These are phyloP conservation scores for Otatea glauca DNA, from an alignment of 176 grass and related monocot species.

Conservation along the genomic window DNA sequence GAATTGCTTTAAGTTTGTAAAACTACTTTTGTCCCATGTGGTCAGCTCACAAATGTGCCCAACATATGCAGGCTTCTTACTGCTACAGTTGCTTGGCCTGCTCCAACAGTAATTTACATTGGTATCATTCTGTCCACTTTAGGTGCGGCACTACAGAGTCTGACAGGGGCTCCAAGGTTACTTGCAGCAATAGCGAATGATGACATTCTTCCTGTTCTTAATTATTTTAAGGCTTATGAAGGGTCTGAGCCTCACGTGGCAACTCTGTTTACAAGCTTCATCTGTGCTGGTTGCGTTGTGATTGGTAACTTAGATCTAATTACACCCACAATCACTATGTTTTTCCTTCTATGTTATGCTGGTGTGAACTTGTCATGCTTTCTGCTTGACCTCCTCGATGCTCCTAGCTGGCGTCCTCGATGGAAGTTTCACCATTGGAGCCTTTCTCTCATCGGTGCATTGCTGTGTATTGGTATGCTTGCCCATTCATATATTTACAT, in stretches of 20 bases:
- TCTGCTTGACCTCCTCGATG: slow-evolving; percentile 94
- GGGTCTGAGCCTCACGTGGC: slow-evolving; percentile 82
- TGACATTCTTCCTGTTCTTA: slow-evolving; percentile 91
- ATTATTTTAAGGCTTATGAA: slow-evolving; percentile 86
- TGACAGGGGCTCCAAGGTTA: slow-evolving; percentile 89
- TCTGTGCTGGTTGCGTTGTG: slow-evolving; percentile 84
- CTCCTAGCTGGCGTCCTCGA: slow-evolving; percentile 96
- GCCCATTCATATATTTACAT: slow-evolving; percentile 13
- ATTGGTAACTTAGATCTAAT: slow-evolving; percentile 95
- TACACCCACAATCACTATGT: slow-evolving; percentile 97
- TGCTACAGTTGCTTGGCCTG: slow-evolving; percentile 88
- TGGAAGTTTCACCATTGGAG: slow-evolving; percentile 98
- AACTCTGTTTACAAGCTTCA: slow-evolving; percentile 89
- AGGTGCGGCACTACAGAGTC: slow-evolving; percentile 87
- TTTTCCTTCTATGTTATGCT: slow-evolving; percentile 94
- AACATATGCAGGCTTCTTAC: slow-evolving; percentile 76
- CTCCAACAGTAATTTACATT: slow-evolving; percentile 79
- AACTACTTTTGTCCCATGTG: not conserved
- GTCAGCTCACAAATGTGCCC: slow-evolving; percentile 2
- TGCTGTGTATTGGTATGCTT: slow-evolving; percentile 86
- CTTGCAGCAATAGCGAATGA: slow-evolving; percentile 97
- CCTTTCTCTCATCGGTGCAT: slow-evolving; percentile 84
- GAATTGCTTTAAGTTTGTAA: not conserved
- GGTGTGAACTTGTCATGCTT: slow-evolving; percentile 97
- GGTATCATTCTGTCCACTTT: slow-evolving; percentile 91